Percentiles rank a stretch among this genome's conserved stretches.
Conservation (phyloP, 257 asterid species). For the Leptodermis oblonga region DNA sequence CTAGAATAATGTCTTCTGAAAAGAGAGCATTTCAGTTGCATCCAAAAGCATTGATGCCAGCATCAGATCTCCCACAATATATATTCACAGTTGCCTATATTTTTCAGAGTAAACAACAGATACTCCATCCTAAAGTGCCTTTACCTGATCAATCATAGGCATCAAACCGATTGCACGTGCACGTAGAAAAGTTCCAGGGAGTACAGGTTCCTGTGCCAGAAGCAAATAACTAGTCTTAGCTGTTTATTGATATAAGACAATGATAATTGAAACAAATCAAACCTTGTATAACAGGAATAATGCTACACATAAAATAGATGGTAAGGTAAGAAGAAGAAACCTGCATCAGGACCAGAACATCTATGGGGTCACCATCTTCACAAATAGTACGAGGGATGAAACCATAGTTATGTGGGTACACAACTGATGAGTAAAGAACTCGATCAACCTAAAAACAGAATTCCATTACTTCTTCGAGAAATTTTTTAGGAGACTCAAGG, state of each 20-base stretch:
- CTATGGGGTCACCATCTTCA: slow-evolving; percentile 90
- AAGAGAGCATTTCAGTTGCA: not conserved
- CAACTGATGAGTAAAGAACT: slow-evolving; percentile 87
- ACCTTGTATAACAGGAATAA: not conserved
- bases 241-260: not conserved
- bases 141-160: slow-evolving; percentile 99
- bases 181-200: slow-evolving; percentile 83
- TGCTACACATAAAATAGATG: not conserved
- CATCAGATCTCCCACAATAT: not conserved
- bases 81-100: not conserved
- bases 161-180: slow-evolving; percentile 96
- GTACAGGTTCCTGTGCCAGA: slow-evolving; percentile 65
- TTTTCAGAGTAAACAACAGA: not conserved
- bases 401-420: slow-evolving; percentile 93
- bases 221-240: not conserved
- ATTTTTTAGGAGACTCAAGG: not conserved
- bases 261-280: not conserved
- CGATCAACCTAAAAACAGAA: slow-evolving; percentile 61
- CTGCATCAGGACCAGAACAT: slow-evolving; percentile 89
- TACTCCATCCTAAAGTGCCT: not conserved
- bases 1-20: not conserved
- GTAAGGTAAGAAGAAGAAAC: slow-evolving; percentile 29
- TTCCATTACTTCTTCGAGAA: slow-evolving; percentile 8
- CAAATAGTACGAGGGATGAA: slow-evolving; percentile 87
- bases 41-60: not conserved